Percentiles rank a stretch among this genome's conserved stretches.
Evolutionary conservation across 129 eudicot genomes (phyloP).

Genomic region (Heracleum sosnowskyi): DNA sequence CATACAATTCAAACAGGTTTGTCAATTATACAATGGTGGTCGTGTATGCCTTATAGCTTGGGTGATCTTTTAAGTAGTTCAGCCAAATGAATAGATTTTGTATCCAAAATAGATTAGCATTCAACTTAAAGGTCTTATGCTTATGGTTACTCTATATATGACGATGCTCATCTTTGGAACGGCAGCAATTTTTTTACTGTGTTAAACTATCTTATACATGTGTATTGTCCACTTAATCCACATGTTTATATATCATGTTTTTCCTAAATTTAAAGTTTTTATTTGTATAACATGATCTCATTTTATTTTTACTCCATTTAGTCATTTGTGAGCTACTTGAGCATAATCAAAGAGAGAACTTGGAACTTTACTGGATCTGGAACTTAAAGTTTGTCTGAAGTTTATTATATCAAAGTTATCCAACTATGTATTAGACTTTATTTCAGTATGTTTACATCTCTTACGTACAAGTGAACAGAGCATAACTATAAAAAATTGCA

Average conservation of each 20-base stretch:
- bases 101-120: background rate
- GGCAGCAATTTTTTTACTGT: background rate
- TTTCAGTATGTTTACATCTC: background rate
- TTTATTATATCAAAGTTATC: background rate
- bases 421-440: background rate
- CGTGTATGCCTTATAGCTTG: background rate
- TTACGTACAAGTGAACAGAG: background rate
- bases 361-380: background rate
- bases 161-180: background rate
- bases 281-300: background rate
- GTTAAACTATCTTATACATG: background rate
- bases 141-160: background rate
- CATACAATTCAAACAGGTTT: conserved; percentile 46
- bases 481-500: background rate
- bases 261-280: background rate
- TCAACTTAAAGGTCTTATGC: background rate
- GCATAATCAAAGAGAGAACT: background rate
- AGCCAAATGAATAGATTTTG: background rate
- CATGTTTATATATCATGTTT: background rate
- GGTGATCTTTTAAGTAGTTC: background rate
- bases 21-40: too few species aligned
- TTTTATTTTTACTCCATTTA: background rate
- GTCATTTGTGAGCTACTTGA: background rate
- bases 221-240: background rate
- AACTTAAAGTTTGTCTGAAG: background rate